These are phyloP conservation scores for Aspergillus panamensis DNA, from an alignment of 495 filamentous ascomycete genomes.

Conservation along the genomic window DNA sequence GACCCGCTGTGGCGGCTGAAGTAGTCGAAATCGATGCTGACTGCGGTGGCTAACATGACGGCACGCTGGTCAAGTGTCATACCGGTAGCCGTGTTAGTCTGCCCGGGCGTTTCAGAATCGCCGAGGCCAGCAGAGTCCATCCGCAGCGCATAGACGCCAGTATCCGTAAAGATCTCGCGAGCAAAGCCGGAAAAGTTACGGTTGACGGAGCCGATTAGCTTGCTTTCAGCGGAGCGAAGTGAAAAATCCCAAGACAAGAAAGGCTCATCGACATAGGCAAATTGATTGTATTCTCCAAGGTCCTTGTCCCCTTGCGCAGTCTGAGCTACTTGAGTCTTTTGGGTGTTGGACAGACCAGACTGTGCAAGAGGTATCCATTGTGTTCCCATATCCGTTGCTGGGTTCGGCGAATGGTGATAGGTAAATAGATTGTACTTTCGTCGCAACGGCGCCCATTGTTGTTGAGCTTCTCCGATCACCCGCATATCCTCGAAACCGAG, in stretches of 20 bases:
- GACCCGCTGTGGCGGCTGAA: conserved; percentile 58
- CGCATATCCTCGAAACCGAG: conserved; percentile 56
- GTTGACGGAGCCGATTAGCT: conserved; percentile 60
- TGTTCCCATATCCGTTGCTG: conserved; percentile 36
- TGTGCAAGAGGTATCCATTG: conserved; percentile 39
- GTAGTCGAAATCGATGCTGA: conserved; percentile 70
- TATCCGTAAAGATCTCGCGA: conserved; percentile 70
- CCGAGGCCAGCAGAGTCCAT: conserved; percentile 60
- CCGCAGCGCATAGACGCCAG: conserved; percentile 63
- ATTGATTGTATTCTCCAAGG: conserved; percentile 54
- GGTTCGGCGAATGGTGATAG: conserved; percentile 37
- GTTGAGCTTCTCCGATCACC: conserved; percentile 64
- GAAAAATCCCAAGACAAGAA: conserved; percentile 59
- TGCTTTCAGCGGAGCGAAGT: conserved; percentile 44
- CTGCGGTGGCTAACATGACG: conserved; percentile 68
- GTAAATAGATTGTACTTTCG: conserved; percentile 68
- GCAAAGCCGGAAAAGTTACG: conserved; percentile 66
- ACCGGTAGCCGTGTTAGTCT: conserved; percentile 30
- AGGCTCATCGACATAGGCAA: conserved; percentile 59
- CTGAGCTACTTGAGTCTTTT: conserved; percentile 44
- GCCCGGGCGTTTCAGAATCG: conserved; percentile 31
- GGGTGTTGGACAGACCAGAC: conserved; percentile 46
- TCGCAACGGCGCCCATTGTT: conserved; percentile 63
- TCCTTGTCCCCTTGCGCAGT: conserved; percentile 26
- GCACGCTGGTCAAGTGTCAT: conserved; percentile 72